Conservation (phyloP, 2,329 filamentous ascomycete genomes). For the Pseudogymnoascus sp. region DNA sequence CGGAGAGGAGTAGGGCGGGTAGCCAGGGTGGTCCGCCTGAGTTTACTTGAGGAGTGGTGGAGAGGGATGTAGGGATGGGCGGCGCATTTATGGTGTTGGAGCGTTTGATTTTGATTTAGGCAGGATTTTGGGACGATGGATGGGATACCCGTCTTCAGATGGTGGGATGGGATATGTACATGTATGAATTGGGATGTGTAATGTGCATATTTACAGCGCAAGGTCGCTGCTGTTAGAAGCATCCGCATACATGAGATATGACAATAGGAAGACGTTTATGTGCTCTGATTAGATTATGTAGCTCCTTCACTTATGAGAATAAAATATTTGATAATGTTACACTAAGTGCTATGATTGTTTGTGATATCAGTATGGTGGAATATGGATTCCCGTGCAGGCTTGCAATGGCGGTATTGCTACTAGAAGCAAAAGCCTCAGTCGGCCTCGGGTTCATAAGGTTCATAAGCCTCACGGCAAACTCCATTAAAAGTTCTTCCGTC, state of each 20-base stretch:
- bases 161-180: not conserved
- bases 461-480: not conserved
- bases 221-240: constrained; percentile 1
- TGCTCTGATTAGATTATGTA: not conserved
- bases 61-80: not conserved
- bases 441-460: not conserved
- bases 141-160: not conserved
- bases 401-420: not conserved
- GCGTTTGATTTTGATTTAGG: not conserved
- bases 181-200: constrained; percentile 5
- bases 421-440: not conserved
- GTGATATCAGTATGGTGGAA: not conserved
- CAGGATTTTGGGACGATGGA: not conserved
- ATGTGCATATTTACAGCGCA: constrained; percentile 4
- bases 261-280: not conserved
- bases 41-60: not conserved
- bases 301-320: not conserved
- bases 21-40: not conserved
- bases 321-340: not conserved
- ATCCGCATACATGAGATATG: not conserved
- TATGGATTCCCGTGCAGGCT: not conserved
- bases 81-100: constrained; percentile 5
- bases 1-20: constrained; percentile 37
- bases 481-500: not conserved
- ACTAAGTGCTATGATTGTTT: not conserved